Percentiles rank a stretch among this genome's conserved stretches.
phyloP scores from a whole-genome alignment of 495 filamentous ascomycete genomes.

The Lophium mytilinum region DNA sequence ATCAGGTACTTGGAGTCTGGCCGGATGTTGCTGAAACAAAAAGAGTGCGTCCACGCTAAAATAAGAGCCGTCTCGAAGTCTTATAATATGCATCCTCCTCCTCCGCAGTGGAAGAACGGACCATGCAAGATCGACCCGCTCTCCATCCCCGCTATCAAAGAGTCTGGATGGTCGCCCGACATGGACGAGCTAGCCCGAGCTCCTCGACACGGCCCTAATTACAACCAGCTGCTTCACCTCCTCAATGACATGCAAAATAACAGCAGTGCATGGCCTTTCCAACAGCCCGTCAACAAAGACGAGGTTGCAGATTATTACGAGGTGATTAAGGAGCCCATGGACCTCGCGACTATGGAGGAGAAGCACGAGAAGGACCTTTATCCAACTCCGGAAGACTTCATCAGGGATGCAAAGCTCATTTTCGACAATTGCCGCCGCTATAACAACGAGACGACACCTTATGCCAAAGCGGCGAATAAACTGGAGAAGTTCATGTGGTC shows the following conservation, averaged over 20 bases:
- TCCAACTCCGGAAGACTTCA: slow-evolving; percentile 83
- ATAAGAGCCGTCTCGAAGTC: slow-evolving; percentile 85
- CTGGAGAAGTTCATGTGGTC: slow-evolving; percentile 95
- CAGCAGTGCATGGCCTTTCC: slow-evolving; percentile 85
- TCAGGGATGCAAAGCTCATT: slow-evolving; percentile 80
- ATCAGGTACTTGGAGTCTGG: slow-evolving; percentile 89
- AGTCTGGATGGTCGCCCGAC: slow-evolving; percentile 88
- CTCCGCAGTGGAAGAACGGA: slow-evolving; percentile 74
- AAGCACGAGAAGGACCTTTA: slow-evolving; percentile 94
- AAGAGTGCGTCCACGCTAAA: slow-evolving; percentile 87
- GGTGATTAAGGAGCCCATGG: slow-evolving; percentile 97
- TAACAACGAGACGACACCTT: slow-evolving; percentile 91
- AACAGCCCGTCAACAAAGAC: slow-evolving; percentile 86
- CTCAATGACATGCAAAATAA: slow-evolving; percentile 95
- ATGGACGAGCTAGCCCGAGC: slow-evolving; percentile 97
- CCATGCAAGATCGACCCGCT: slow-evolving; percentile 69
- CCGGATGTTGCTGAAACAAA: slow-evolving; percentile 96
- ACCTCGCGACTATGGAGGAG: slow-evolving; percentile 89
- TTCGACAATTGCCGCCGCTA: slow-evolving; percentile 94
- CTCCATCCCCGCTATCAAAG: slow-evolving; percentile 71
- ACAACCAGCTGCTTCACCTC: slow-evolving; percentile 83
- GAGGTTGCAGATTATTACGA: slow-evolving; percentile 97
- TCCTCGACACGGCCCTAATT: slow-evolving; percentile 95
- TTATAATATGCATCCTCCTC: slow-evolving; percentile 78
- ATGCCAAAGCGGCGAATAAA: slow-evolving; percentile 92